Conservation (phyloP, 768 basidiomycete species). For the Xerocomellus chrysenteron region DNA sequence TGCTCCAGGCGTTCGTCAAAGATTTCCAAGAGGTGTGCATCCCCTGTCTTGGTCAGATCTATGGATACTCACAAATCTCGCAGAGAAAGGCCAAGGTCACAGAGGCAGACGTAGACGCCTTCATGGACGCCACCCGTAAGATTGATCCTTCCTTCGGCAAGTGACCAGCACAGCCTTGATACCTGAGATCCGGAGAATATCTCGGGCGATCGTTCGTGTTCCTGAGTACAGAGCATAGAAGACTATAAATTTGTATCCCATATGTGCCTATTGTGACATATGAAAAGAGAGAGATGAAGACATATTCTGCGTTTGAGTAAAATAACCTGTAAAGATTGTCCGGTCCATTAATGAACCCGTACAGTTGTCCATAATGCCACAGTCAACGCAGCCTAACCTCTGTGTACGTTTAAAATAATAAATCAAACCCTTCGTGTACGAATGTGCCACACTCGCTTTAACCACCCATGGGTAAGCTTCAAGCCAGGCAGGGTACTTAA, state of each 20-base stretch:
- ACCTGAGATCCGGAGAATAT: neutral
- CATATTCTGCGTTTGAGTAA: conserved; percentile 5
- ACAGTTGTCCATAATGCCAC: neutral
- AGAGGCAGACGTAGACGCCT: conserved; percentile 67
- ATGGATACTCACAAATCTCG: conserved; percentile 4
- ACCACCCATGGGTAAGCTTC: conserved; percentile 28
- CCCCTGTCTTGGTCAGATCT: neutral
- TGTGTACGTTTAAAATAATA: neutral
- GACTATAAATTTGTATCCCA: neutral
- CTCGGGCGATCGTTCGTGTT: neutral
- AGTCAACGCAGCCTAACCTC: conserved; percentile 12
- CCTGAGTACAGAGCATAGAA: neutral
- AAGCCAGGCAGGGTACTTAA: conserved; percentile 22
- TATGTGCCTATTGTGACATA: conserved; percentile 3
- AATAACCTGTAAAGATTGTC: conserved; percentile 1
- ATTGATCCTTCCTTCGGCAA: conserved; percentile 62
- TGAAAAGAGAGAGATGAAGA: neutral
- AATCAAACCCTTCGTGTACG: conserved; percentile 26
- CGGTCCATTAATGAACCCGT: neutral
- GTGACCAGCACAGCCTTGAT: conserved; percentile 12
- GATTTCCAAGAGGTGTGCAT: conserved; percentile 76
- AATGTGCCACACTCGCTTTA: conserved; percentile 36
- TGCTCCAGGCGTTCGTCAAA: conserved; percentile 79
- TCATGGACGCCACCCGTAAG: conserved; percentile 79
- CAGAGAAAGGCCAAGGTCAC: conserved; percentile 81